phyloP scores from a whole-genome alignment of 1,284 basidiomycete genomes.

The Mycena sp. region DNA sequence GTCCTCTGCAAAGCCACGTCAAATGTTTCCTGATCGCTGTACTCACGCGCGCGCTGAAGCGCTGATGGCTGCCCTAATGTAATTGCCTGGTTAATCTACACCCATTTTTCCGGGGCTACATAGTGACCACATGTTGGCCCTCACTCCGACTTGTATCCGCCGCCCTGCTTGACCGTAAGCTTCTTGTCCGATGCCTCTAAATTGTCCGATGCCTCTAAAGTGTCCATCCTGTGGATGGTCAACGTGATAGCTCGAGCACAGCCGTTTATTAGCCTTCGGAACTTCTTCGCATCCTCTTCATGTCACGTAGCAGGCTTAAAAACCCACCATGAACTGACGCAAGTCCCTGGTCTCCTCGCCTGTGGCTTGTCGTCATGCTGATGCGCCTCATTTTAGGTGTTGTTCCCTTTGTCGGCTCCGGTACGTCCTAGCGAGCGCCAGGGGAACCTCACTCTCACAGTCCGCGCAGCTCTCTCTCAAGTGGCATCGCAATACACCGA shows the following conservation, averaged over 20 bases:
- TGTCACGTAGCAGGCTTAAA: too few species aligned
- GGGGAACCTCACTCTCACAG: constrained; percentile 8
- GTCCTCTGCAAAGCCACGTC: constrained; percentile 2
- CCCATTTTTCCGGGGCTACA: constrained; percentile 25
- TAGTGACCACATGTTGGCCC: not conserved
- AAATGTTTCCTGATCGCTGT: constrained; percentile 12
- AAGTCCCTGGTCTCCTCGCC: constrained; percentile 2
- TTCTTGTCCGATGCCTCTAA: not conserved
- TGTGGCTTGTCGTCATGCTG: constrained; percentile 38
- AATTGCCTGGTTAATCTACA: constrained; percentile 11
- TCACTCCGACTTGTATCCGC: constrained; percentile 42
- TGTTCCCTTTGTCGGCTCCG: constrained; percentile 38
- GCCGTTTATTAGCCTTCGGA: constrained; percentile 19
- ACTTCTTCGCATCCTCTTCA: constrained; percentile 39
- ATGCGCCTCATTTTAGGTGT: constrained; percentile 39
- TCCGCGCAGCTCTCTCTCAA: constrained; percentile 52
- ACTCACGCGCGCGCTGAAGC: constrained; percentile 11
- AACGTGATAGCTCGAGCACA: constrained; percentile 18
- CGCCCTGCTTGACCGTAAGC: not conserved
- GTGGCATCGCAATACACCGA: constrained; percentile 52
- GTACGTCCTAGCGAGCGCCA: too few species aligned
- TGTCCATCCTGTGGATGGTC: too few species aligned
- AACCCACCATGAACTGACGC: too few species aligned
- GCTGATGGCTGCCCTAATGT: not conserved
- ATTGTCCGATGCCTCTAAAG: too few species aligned